Conservation (phyloP, 2,329 filamentous ascomycete genomes). For the Grosmannia penicillata region DNA sequence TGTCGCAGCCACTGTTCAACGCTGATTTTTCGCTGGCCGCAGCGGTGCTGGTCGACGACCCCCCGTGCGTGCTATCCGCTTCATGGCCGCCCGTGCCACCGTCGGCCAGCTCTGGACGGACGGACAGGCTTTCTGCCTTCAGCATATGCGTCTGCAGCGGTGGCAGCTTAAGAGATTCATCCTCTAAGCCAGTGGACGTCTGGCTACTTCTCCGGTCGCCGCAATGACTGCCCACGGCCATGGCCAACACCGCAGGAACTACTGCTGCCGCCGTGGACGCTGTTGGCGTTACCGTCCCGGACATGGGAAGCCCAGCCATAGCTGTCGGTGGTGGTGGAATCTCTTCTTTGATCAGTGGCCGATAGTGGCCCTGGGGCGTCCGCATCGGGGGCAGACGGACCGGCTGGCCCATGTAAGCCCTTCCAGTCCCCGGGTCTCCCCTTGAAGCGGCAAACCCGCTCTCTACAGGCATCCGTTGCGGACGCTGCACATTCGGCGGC, state of each 20-base stretch:
- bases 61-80: too few relatives aligned
- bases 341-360: not conserved
- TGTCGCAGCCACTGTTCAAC: not conserved
- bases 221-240: too few relatives aligned
- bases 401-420: not conserved
- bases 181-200: conserved; percentile 11
- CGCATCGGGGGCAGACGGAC: not conserved
- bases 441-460: not conserved
- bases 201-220: conserved; percentile 2
- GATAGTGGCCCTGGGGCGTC: conserved; percentile 6
- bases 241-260: not conserved
- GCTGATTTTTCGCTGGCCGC: not conserved
- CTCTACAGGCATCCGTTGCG: not conserved
- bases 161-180: conserved; percentile 38
- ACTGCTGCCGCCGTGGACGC: not conserved
- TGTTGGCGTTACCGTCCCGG: conserved; percentile 13
- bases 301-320: conserved; percentile 7
- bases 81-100: not conserved
- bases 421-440: not conserved
- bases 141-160: conserved; percentile 31
- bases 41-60: not conserved
- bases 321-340: conserved; percentile 1
- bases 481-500: not conserved
- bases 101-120: too few relatives aligned
- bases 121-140: too few relatives aligned